A percentile compares a stretch with the other conserved stretches of the same genome.
phyloP scores from a whole-genome alignment of 148 eudicot genomes.

The Silene latifolia region DNA sequence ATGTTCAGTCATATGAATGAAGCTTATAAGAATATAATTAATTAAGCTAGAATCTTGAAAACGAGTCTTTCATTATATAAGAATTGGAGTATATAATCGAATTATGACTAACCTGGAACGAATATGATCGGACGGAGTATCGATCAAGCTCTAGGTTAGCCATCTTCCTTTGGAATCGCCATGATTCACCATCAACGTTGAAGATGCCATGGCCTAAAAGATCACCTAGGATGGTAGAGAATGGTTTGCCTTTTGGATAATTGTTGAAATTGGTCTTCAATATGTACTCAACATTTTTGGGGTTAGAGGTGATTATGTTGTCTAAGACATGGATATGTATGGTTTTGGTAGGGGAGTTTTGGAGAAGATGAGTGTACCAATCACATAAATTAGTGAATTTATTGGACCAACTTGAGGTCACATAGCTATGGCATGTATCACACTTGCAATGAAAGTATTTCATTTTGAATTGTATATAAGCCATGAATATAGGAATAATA shows the following conservation, averaged over 20 bases:
- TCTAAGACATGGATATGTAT: slow-evolving; percentile 56
- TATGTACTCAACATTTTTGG: slow-evolving; percentile 58
- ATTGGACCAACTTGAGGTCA: slow-evolving; percentile 41
- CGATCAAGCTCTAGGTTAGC: slow-evolving; percentile 65
- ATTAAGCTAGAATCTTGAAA: too few species aligned
- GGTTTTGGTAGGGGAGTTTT: slow-evolving; percentile 49
- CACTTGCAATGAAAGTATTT: slow-evolving; percentile 49
- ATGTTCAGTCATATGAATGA: neutral
- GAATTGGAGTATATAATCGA: too few species aligned
- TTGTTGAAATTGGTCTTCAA: slow-evolving; percentile 58
- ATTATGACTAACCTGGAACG: slow-evolving; percentile 37
- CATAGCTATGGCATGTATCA: slow-evolving; percentile 45
- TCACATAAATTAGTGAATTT: slow-evolving; percentile 53
- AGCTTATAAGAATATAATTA: too few species aligned
- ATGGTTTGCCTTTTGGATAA: slow-evolving; percentile 68
- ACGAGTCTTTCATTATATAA: too few species aligned
- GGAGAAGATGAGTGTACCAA: slow-evolving; percentile 71
- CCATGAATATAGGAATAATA: neutral
- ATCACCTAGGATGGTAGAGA: slow-evolving; percentile 62
- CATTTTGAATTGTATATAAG: slow-evolving; percentile 16
- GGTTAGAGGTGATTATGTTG: slow-evolving; percentile 61
- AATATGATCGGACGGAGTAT: slow-evolving; percentile 39
- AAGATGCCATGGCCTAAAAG: slow-evolving; percentile 67
- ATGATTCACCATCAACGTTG: slow-evolving; percentile 67
- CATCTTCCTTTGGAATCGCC: slow-evolving; percentile 74